Evolutionary conservation across 768 basidiomycete genomes (phyloP), one percentile per base, ranked within the genome.

Genomic region (Cyclocybe cylindracea): DNA sequence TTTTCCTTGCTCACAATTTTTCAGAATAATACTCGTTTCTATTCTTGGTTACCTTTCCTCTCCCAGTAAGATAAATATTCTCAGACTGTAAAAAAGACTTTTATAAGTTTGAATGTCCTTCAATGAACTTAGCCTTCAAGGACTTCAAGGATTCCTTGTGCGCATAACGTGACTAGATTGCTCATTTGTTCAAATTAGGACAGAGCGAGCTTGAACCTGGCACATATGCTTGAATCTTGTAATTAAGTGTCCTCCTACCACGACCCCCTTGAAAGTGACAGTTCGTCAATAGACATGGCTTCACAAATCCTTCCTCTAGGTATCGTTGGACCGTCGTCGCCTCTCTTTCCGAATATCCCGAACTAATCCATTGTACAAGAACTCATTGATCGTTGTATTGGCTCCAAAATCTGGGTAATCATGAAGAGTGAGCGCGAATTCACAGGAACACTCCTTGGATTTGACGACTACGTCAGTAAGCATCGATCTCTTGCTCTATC

Each of bases 401-500:
- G 96, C 50, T 96, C 94, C 33, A 84, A 85, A 44, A 95, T 98
- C 65, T 97, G 94, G 92, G 96, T 98, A 62, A 85, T 98, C 68
- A 98, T 97, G 93, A 98, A 98, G 76, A 87, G 81, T 61, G 94
- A 99, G 55, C 87, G 94, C 41, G 96, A 99, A 74, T 99, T 98
- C 72, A 91, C 90, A 18, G 96, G 96, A 9, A 97, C 86, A 2
- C 77, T 99, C 38, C 79, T 96, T 33, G 96, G 96, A 2, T 99
- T 99, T 62, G 96, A 99, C 67, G 96, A 99, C 72, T 99, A 96
- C 70, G 96, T 99, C 70, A 99, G 96, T 98, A 68, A 82, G 96
- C 95, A 37, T 31, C 9, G 47, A 7, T 24, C 29, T 42, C 36
- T 16, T 24, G 10, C 49, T 46, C n/a, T 38, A 32, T 40, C 19